Base-by-base conservation (phyloP, 2,329 filamentous ascomycete genomes). In the Cladorrhinum sp. region DNA sequence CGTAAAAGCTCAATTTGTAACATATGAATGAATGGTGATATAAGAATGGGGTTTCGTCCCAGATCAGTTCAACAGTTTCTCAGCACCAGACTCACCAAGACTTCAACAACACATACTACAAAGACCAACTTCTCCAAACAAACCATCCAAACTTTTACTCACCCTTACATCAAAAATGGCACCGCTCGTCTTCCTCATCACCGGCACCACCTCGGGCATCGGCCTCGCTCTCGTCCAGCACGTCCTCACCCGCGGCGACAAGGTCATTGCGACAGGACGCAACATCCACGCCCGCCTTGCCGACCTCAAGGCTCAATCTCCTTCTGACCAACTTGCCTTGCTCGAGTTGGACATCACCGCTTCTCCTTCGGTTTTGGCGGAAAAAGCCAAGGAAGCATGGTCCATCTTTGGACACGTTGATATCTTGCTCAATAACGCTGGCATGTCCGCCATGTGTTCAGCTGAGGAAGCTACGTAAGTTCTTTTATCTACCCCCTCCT, bases 391-490 rank as follows among this genome's bases (percentile, higher is more conserved):
- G 12, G 49, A 69, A 14, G 73, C 72, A 16, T 71, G 72, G 68
- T 20, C 53, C 1, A 65, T 73, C 1, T 75, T 72, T 26, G 73
- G 72, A 0, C 68, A 62, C 7, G 71, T 75, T 16, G 72, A 75
- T 24, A 63, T 75, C 4, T 57, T 75, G 16, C 63, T 74, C 20
- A 75, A 75, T 62, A 74, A 75, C 50, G 74, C 73, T 8, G 73
- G 71, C 28, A 71, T 68, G 28, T 71, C 69, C 1, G 60, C 66
- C 1, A 62, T 70, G 48, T 68, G 66, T 10, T 63, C 64, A 16
- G 66, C 66, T 26, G 74, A 75, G 14, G 73, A 75, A 28, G 68
- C 71, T 9, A 62, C 66, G 73, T 75, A 64, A 48, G 70, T 36
- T 16, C 14, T 36, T 16, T 36, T 16, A 9, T 16, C 33, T 36